Base-by-base conservation (phyloP, 202 grass and related monocot genomes). In the Dendrocalamus latiflorus region DNA sequence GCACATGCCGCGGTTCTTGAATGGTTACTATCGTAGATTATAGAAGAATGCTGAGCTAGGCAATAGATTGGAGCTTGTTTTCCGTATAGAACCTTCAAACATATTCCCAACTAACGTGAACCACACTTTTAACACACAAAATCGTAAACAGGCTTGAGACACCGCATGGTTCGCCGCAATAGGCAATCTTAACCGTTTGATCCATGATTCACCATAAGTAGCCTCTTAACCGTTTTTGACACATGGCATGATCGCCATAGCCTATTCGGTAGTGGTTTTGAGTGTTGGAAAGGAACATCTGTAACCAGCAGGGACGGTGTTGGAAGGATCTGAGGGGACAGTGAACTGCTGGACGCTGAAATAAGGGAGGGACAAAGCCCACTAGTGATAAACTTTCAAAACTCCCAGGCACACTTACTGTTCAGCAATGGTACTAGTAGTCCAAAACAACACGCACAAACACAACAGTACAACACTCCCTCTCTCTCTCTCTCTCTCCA, bases 381-480 rank as follows among this genome's bases (percentile, higher is more conserved):
- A 77, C 77, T 65, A 60, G 82, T 73, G 77, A 86, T 68, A 59
- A 68, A 69, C 30, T 45, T 75, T 64, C 53, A 68, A 70, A 86
- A 59, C 44, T 55, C 57, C 44, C 75, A 80, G 17, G 24, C 69
- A 21, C 61, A 83, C 83, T 86, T 21, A 49, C 78, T 39, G 73
- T 66, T 44, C 68, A 83, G 79, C 43, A 1, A 75, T 59, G 88
- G 74, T 79, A 14, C 79, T 38, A 79, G 74, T 77, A 79, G 74
- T 90, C 88, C 84, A 90, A 87, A 84, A 84, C 80, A 84, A 48
- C 88, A 90, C 84, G 84, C 88, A 83, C 68, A 86, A 42, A 54
- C 50, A 83, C 43, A 44, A n/a, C n/a, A n/a, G n/a, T n/a, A n/a
- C n/a, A n/a, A 54, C 17, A 39, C 63, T 33, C 22, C 14, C 28